Base-by-base conservation (phyloP, 2,329 filamentous ascomycete species). In the Fusarium mundagurra region DNA sequence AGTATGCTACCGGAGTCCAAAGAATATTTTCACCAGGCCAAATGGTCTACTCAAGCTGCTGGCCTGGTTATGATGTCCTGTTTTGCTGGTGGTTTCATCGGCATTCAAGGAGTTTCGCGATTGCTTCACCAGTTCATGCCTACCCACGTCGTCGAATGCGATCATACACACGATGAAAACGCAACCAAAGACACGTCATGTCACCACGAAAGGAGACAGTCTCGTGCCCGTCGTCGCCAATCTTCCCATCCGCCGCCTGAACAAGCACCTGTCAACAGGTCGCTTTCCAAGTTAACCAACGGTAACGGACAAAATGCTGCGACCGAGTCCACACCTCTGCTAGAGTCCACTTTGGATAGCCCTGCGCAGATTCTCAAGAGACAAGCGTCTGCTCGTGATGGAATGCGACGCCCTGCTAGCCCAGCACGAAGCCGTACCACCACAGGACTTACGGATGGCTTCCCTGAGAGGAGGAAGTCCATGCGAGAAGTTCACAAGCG, bases 1-100 rank as follows among this genome's bases (percentile, higher is more conserved):
- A 96, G 92, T 82, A 98, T 98, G 93, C 88, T 98, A 13, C 96
- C 96, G 16, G 94, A 94, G 27, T 92, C 96, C 5, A 95, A 93
- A 79, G 87, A 86, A 44, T 98, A 97, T 79, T 88, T 99, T 8
- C 86, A 88, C 67, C 87, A 91, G 62, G 92, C 91, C 59, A 92
- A 91, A 22, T 91, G 92, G 82, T 87, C 89, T 13, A 86, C 93
- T 7, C 89, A 91, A 70, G 80, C 84, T 5, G 94, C 95, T 11
- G 92, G 92, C 20, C 88, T 93, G 77, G 83, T 91, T 38, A 86
- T 95, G 78, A 92, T 95, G 79, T 88, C 78, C 17, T 92, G 90
- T 79, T 96, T 96, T 80, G 82, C 92, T 9, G 87, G 83, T 22
- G 94, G 94, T 17, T 94, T 94, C 73, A 80, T 94, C 43, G 93